Conservation (phyloP, 106 monocot species). For the Apostasia ramifera region DNA sequence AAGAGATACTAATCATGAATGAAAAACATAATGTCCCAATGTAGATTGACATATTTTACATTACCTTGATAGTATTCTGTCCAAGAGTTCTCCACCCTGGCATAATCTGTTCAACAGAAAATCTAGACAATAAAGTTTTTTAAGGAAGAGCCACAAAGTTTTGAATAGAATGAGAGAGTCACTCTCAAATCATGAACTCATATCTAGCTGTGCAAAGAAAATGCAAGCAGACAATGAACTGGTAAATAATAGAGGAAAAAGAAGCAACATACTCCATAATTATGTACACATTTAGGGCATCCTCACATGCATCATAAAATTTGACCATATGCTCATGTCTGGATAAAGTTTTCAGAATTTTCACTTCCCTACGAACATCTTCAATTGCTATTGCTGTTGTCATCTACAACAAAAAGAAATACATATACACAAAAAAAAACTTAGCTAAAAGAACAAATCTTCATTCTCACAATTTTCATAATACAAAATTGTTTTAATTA, state of each 20-base stretch:
- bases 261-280: conserved; percentile 61
- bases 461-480: too few relatives aligned
- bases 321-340: conserved; percentile 58
- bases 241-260: neutral
- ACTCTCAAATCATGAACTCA: neutral
- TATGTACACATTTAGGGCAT: conserved; percentile 65
- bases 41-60: neutral
- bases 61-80: conserved; percentile 78
- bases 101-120: conserved; percentile 41
- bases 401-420: conserved; percentile 35
- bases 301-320: conserved; percentile 81
- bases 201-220: neutral
- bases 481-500: too few relatives aligned
- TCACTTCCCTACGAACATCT: conserved; percentile 83
- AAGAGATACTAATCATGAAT: neutral
- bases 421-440: too few relatives aligned
- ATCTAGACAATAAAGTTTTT: neutral
- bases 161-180: neutral
- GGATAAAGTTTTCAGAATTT: conserved; percentile 61
- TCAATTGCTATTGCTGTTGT: conserved; percentile 80
- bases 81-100: conserved; percentile 76
- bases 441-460: too few relatives aligned
- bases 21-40: neutral
- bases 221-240: neutral
- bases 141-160: neutral